These are phyloP conservation scores for Cicer bijugum DNA, from an alignment of 306 rosid genomes.

Conservation along the genomic window DNA sequence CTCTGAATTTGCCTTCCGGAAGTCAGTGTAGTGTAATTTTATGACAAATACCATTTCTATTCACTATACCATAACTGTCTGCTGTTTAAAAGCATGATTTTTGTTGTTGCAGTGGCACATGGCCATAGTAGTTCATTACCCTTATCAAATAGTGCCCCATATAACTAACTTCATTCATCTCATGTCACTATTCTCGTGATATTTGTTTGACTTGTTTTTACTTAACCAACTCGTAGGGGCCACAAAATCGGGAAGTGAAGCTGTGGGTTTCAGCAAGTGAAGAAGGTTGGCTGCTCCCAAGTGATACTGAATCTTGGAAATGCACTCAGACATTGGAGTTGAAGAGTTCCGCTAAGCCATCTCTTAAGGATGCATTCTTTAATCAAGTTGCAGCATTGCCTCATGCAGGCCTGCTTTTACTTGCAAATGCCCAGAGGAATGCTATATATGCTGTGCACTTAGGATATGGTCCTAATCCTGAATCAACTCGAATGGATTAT, in stretches of 20 bases:
- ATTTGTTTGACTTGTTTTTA: conserved; percentile 28
- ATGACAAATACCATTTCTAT: conserved; percentile 28
- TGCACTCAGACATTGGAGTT: conserved; percentile 87
- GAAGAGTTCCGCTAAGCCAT: conserved; percentile 80
- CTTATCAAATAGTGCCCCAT: neutral
- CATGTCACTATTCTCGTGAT: conserved; percentile 15
- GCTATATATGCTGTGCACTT: conserved; percentile 95
- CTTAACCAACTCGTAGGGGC: conserved; percentile 61
- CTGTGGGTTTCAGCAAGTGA: conserved; percentile 87
- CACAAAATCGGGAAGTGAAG: conserved; percentile 89
- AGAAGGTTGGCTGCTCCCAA: conserved; percentile 94
- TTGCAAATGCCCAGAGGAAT: conserved; percentile 99
- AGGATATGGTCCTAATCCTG: conserved; percentile 85
- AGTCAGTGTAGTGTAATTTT: conserved; percentile 7
- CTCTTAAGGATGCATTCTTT: conserved; percentile 84
- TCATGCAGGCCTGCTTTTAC: conserved; percentile 91
- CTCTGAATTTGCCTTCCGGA: conserved; percentile 2
- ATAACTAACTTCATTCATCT: neutral
- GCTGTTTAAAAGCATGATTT: conserved; percentile 1
- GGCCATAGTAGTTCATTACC: neutral
- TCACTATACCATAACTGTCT: neutral
- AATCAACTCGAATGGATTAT: conserved; percentile 84
- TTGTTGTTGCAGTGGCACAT: neutral
- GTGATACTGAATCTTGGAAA: conserved; percentile 88
- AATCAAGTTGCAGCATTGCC: conserved; percentile 91